Evolutionary conservation across 805 yeast genomes (phyloP), one percentile per base, ranked within the genome.

Genomic region (Saturnispora dispora): DNA sequence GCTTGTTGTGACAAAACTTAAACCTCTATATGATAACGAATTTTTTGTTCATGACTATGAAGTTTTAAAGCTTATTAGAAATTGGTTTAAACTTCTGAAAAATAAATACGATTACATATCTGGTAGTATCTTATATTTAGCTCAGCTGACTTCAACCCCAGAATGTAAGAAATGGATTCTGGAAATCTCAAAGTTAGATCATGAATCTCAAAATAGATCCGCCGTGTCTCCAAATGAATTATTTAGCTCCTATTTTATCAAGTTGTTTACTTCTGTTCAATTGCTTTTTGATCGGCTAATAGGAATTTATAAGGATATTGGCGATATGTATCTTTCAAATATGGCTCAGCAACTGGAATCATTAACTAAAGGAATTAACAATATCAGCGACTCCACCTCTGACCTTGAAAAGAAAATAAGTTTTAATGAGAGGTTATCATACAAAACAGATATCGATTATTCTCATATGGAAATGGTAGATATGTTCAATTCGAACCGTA

Each of bases 391-490:
- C 45, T 60, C 55, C 46, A 65, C 68, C 1, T 56, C 67, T 1
- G 67, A 65, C 43, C 48, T 66, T 48, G 66, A 63, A 25, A 60
- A 59, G 25, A 66, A 66, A 48, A 63, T 66, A 42, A 54, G 57
- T 11, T 54, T 66, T 46, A 64, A 63, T 52, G 66, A 63, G 49
- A 57, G 60, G 37, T 48, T 66, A n/a, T 57, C 63, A 3, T 64
- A 65, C 54, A 57, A 59, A 10, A 51, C 58, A 11, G 58, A 55
- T 42, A 52, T 52, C 9, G 63, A 65, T 54, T 62, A 60, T 44
- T 53, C 65, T 4, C 60, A 60, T 42, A 47, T 64, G 47, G 65
- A 64, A 47, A 63, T 61, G 64, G 61, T 66, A 46, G 66, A 66
- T 55, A 55, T 66, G 47, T 65, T 65, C 50, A 55, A 61, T 44